Evolutionary conservation across 108 stramenopile genomes (phyloP).

Genomic region (Pseudonitzschia delicatissima): DNA sequence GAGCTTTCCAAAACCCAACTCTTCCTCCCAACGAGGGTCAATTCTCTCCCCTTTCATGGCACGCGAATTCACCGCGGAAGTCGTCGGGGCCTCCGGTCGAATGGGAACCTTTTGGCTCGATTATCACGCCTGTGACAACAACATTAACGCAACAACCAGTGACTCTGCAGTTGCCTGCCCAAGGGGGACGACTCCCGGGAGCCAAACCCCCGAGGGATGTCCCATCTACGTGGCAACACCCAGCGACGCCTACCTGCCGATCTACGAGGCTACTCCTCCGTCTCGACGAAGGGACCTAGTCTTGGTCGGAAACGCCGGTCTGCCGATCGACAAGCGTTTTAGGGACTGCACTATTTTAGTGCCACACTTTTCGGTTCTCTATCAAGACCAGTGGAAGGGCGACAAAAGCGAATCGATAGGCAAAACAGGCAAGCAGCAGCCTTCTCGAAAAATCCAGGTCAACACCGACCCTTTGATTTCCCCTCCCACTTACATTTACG

Average conservation of each 20-base stretch:
- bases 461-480: conserved; percentile 31
- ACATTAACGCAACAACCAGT: not conserved
- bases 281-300: conserved; percentile 57
- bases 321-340: conserved; percentile 26
- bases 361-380: conserved; percentile 47
- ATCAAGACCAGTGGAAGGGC: conserved; percentile 2
- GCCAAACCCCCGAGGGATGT: conserved; percentile 22
- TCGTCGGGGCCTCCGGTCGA: conserved; percentile 35
- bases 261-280: conserved; percentile 44
- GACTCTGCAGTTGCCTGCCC: conserved; percentile 18
- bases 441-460: not conserved
- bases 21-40: too few species aligned
- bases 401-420: not conserved
- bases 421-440: not conserved
- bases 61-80: conserved; percentile 17
- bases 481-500: conserved; percentile 60
- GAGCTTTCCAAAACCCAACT: too few species aligned
- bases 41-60: too few species aligned
- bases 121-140: not conserved
- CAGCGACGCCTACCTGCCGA: conserved; percentile 31
- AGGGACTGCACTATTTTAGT: conserved; percentile 27
- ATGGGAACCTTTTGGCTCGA: conserved; percentile 38
- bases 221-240: conserved; percentile 63
- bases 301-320: conserved; percentile 56
- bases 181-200: conserved; percentile 61